Conservation (phyloP, 768 basidiomycete species). For the Asterophora lycoperdoides region DNA sequence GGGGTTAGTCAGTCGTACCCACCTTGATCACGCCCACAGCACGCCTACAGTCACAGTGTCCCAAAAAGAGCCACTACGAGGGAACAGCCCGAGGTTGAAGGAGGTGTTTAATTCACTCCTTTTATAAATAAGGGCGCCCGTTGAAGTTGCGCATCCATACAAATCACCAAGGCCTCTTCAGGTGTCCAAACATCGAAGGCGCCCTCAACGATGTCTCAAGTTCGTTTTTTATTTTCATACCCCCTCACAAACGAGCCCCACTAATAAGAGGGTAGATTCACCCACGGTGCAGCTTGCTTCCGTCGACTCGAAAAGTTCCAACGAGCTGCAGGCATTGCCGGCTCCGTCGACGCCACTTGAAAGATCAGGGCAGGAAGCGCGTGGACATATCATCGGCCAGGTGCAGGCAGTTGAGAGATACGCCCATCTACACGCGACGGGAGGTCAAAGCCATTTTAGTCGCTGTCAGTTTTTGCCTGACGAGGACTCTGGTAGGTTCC, state of each 20-base stretch:
- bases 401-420: slow-evolving; percentile 11
- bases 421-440: slow-evolving; percentile 27
- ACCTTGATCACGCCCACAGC: not conserved
- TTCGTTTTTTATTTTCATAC: too few relatives aligned
- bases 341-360: not conserved
- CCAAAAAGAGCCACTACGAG: not conserved
- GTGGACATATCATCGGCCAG: not conserved
- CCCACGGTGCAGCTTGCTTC: too few relatives aligned
- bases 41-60: too few relatives aligned
- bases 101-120: not conserved
- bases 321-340: too few relatives aligned
- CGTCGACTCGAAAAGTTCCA: too few relatives aligned
- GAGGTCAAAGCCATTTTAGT: slow-evolving; percentile 30
- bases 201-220: too few relatives aligned
- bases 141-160: too few relatives aligned
- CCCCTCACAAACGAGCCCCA: too few relatives aligned
- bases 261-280: too few relatives aligned
- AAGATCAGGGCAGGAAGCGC: not conserved
- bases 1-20: slow-evolving; percentile 1
- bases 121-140: not conserved
- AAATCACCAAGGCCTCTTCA: too few relatives aligned
- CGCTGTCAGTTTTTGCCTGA: slow-evolving; percentile 26
- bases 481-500: slow-evolving; percentile 23
- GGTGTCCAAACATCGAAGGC: too few relatives aligned
- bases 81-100: not conserved